Percentiles rank a stretch among this genome's conserved stretches.
These are phyloP conservation scores for Rhizomucor pusillus DNA, from an alignment of 371 early-diverging fungal species.

Conservation along the genomic window DNA sequence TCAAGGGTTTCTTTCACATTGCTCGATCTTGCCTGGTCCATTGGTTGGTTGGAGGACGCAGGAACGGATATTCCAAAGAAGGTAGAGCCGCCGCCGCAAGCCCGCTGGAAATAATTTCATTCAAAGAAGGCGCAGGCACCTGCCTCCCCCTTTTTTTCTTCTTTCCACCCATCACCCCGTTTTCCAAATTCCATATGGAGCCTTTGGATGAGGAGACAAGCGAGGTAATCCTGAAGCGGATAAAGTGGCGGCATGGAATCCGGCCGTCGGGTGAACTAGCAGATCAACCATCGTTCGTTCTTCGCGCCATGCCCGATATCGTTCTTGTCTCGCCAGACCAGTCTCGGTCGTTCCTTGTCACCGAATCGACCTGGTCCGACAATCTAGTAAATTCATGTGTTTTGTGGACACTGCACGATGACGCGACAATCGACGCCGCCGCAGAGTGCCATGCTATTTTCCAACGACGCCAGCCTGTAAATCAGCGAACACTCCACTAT, in stretches of 20 bases:
- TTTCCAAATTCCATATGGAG: too few species aligned
- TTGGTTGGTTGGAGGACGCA: too few species aligned
- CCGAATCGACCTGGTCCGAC: conserved; percentile 34
- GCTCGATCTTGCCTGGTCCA: too few species aligned
- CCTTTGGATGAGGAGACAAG: conserved; percentile 6
- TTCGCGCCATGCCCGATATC: conserved; percentile 24
- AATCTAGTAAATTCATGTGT: conserved; percentile 28
- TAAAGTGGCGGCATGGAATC: conserved; percentile 37
- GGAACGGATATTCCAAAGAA: too few species aligned
- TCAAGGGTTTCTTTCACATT: conserved; percentile 23
- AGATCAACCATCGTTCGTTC: conserved; percentile 28
- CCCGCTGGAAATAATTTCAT: too few species aligned
- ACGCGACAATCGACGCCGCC: conserved; percentile 29
- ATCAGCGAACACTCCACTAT: conserved; percentile 22
- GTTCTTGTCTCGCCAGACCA: conserved; percentile 5
- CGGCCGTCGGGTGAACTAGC: conserved; percentile 31
- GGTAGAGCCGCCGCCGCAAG: too few species aligned
- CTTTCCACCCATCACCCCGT: too few species aligned
- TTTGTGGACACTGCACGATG: conserved; percentile 28
- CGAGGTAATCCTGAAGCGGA: conserved; percentile 18
- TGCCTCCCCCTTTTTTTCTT: too few species aligned
- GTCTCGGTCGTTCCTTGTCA: conserved; percentile 26
- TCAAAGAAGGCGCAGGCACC: too few species aligned
- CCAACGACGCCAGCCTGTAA: conserved; percentile 10
- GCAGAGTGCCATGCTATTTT: conserved; percentile 34